These are phyloP conservation scores for Asterophora lycoperdoides DNA, from an alignment of 768 basidiomycete species.

Conservation along the genomic window DNA sequence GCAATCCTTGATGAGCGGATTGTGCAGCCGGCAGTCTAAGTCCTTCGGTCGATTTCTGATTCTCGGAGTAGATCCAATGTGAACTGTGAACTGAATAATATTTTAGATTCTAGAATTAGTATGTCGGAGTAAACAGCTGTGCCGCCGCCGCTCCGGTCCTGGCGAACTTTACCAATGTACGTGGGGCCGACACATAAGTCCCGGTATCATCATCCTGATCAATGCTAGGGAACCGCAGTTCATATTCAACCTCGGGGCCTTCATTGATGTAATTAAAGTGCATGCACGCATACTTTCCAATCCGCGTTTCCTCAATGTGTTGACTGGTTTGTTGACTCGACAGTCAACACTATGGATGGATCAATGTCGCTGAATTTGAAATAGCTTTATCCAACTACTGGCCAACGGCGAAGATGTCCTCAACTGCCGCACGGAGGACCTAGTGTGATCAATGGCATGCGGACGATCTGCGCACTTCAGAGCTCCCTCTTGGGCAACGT, in stretches of 20 bases:
- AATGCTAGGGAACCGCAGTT: constrained; percentile 34
- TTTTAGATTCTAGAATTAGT: constrained; percentile 37
- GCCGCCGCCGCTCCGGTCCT: constrained; percentile 54
- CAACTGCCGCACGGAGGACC: constrained; percentile 35
- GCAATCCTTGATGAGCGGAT: not conserved
- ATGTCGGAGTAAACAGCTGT: constrained; percentile 50
- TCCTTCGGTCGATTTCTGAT: not conserved
- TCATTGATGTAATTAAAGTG: constrained; percentile 58
- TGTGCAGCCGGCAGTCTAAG: no score
- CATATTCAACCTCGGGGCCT: constrained; percentile 60
- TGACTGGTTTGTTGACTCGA: constrained; percentile 48
- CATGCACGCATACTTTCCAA: constrained; percentile 48
- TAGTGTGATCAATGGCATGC: constrained; percentile 44
- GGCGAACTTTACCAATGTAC: constrained; percentile 51
- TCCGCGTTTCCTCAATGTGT: constrained; percentile 59
- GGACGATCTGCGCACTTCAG: constrained; percentile 46
- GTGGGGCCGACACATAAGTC: constrained; percentile 11
- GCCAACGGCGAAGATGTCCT: constrained; percentile 52
- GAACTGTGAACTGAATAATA: not conserved
- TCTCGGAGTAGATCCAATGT: not conserved
- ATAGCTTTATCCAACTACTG: constrained; percentile 54
- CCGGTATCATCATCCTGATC: not conserved
- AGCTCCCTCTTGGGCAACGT: constrained; percentile 53
- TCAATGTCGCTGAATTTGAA: not conserved
- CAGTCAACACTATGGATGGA: not conserved